phyloP scores from a whole-genome alignment of 306 rosid genomes.

The Hippophae gyantsensis region DNA sequence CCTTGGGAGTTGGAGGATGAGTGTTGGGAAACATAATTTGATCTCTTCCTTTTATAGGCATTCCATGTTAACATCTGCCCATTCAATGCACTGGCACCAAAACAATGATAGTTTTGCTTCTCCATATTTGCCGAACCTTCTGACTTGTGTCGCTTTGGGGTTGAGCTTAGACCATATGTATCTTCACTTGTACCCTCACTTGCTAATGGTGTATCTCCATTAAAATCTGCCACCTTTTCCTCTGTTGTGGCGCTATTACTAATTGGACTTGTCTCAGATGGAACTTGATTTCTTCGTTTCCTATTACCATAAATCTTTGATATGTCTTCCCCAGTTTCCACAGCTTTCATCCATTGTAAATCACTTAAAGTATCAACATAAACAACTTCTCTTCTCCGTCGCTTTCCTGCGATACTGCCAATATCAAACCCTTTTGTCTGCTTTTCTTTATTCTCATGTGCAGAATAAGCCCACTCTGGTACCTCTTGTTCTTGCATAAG shows the following conservation, averaged over 20 bases:
- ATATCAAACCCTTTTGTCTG: slow-evolving; percentile 33
- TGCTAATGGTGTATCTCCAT: slow-evolving; percentile 27
- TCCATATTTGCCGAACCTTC: slow-evolving; percentile 35
- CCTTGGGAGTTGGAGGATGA: slow-evolving; percentile 56
- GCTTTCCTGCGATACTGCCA: slow-evolving; percentile 50
- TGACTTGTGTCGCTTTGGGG: slow-evolving; percentile 47
- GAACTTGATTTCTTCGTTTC: slow-evolving; percentile 40
- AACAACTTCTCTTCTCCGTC: slow-evolving; percentile 78
- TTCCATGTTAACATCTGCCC: slow-evolving; percentile 67
- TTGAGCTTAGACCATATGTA: slow-evolving; percentile 30
- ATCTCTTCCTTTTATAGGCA: slow-evolving; percentile 75
- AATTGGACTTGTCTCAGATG: slow-evolving; percentile 41
- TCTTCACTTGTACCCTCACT: slow-evolving; percentile 60
- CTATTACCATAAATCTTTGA: slow-evolving; percentile 42
- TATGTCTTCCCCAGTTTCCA: slow-evolving; percentile 78
- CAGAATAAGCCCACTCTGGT: slow-evolving; percentile 93
- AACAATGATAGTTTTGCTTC: slow-evolving; percentile 38
- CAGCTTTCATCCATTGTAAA: slow-evolving; percentile 85
- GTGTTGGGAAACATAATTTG: slow-evolving; percentile 51
- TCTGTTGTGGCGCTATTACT: slow-evolving; percentile 28
- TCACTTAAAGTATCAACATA: slow-evolving; percentile 85
- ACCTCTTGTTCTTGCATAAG: slow-evolving; percentile 96
- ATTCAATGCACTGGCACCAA: slow-evolving; percentile 43
- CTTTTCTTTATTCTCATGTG: slow-evolving; percentile 41
- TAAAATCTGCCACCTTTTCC: slow-evolving; percentile 34